Conservation (phyloP, 164 flowering plant genomes). For the Kalanchoe fedtschenkoi region DNA sequence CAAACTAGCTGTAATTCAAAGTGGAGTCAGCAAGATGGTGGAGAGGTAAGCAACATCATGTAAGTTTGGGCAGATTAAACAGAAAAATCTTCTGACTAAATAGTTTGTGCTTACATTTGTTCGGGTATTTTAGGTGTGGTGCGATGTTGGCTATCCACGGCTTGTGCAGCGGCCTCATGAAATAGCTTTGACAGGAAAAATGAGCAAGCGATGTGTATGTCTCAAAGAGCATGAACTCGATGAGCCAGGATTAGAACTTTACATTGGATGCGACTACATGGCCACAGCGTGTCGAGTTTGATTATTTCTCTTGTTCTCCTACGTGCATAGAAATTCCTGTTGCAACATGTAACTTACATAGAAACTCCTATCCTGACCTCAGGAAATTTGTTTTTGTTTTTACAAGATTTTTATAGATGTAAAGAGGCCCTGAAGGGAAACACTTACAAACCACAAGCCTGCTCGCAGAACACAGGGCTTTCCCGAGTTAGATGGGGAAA, state of each 20-base stretch:
- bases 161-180: conserved; percentile 76
- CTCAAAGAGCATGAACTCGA: conserved; percentile 52
- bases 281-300: conserved; percentile 32
- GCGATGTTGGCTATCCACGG: conserved; percentile 76
- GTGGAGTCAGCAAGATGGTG: conserved; percentile 94
- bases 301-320: not conserved
- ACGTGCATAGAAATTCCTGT: too few relatives aligned
- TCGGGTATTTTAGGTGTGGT: conserved; percentile 61
- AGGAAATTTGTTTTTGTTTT: too few relatives aligned
- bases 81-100: not conserved
- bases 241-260: conserved; percentile 62
- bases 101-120: not conserved
- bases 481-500: too few relatives aligned
- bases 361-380: too few relatives aligned
- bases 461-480: too few relatives aligned
- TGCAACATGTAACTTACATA: too few relatives aligned
- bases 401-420: too few relatives aligned
- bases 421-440: too few relatives aligned
- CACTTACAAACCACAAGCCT: too few relatives aligned
- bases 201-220: conserved; percentile 90
- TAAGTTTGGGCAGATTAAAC: not conserved
- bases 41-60: conserved; percentile 41
- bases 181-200: conserved; percentile 76
- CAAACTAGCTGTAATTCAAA: conserved; percentile 67
- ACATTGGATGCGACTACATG: conserved; percentile 58